These are phyloP conservation scores for Coffea eugenioides DNA, from an alignment of 257 asterid genomes.

Conservation along the genomic window DNA sequence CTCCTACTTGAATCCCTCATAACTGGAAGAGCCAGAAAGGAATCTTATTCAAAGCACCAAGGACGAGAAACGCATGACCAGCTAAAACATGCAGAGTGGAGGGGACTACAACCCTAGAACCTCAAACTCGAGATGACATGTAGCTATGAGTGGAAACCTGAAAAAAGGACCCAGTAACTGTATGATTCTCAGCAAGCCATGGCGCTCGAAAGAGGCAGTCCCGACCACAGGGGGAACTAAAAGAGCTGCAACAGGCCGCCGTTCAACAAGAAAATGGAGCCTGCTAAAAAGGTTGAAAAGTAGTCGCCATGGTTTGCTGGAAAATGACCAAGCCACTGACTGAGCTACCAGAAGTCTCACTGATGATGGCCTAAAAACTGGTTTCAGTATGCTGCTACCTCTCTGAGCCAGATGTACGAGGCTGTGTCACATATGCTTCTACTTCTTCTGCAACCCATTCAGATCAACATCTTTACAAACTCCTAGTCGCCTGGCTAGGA, in stretches of 20 bases:
- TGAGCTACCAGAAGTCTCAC: constrained; percentile 6
- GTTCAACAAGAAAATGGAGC: neutral
- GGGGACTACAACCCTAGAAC: neutral
- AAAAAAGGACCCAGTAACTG: constrained; percentile 1
- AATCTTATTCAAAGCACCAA: constrained; percentile 15
- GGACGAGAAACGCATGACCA: neutral
- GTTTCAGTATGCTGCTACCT: constrained; percentile 4
- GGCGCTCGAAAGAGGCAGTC: constrained; percentile 16
- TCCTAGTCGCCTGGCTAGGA: constrained; percentile 28
- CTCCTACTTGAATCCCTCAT: constrained; percentile 2
- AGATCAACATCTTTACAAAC: constrained; percentile 12
- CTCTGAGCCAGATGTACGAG: neutral
- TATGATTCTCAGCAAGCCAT: constrained; percentile 17
- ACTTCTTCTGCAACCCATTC: neutral
- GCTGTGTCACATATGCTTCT: neutral
- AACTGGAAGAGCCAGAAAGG: neutral
- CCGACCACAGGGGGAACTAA: constrained; percentile 3
- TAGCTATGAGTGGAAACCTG: neutral
- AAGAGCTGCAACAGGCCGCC: constrained; percentile 14
- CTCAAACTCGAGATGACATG: neutral
- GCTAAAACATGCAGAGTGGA: neutral
- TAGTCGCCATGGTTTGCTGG: constrained; percentile 12
- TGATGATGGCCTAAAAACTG: constrained; percentile 2
- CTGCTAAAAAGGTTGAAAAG: constrained; percentile 16
- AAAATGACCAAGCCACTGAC: constrained; percentile 14